Base-by-base conservation (phyloP, 495 filamentous ascomycete genomes). In the Terfezia boudieri region DNA sequence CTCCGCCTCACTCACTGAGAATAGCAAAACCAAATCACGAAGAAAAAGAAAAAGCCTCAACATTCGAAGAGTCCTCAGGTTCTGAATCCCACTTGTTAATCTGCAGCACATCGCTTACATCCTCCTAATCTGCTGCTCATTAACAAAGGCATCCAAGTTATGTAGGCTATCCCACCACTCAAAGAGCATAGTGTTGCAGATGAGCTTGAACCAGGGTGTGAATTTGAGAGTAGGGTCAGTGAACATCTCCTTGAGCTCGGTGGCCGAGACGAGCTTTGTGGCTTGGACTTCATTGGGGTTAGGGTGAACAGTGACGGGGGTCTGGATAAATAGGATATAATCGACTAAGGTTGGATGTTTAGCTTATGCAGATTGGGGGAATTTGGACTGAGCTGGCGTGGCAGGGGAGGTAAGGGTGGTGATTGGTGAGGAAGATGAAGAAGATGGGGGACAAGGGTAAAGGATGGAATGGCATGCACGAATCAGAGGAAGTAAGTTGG, bases 141-240 rank as follows among this genome's bases (percentile, higher is more conserved):
- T 80, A 68, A 73, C 76, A 71, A 90, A 95, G 70, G 82, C 82
- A 53, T 93, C 86, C 59, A 96, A 70, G 7, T 80, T 74, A 57
- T 87, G 82, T 36, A 96, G 76, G 67, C 87, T 81, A 61, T 79
- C 76, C 90, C 90, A 99, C 90, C 90, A 99, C 67, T 96, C 87
- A 62, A 92, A 96, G 49, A 99, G 77, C 86, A 96, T 84, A 52
- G 84, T 86, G 60, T 95, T 69, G 74, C 92, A 99, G 64, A 99
- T 96, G 59, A 99, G 78, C 76, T 94, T 94, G 73, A 99, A 99
- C 90, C 90, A 99, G 1, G 90, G 90, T 8, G 90, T 99, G 67
- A 96, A 98, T 60, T 75, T 81, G 57, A 94, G 73, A 8, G 63
- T 73, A 9, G 80, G 75, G 65, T 95, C 78, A 62, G 80, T 67